These are phyloP conservation scores for Tilletia horrida DNA, from an alignment of 1,284 basidiomycete species.

Conservation along the genomic window DNA sequence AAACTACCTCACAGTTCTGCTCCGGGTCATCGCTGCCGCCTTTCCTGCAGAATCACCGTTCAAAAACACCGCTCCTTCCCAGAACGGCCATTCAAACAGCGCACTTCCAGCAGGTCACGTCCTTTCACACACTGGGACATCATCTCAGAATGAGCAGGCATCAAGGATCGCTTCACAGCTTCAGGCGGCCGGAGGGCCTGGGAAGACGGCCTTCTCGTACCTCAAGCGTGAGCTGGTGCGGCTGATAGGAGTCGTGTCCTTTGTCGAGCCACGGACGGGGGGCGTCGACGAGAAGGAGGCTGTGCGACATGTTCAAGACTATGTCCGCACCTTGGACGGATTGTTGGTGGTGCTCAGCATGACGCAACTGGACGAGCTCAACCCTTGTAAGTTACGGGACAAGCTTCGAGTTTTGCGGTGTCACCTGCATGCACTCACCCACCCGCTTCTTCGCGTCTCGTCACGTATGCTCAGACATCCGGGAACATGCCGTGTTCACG, in stretches of 20 bases:
- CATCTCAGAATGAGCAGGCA: constrained; percentile 7
- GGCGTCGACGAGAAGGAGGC: constrained; percentile 7
- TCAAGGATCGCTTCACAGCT: constrained; percentile 19
- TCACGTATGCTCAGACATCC: constrained; percentile 41
- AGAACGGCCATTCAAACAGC: neutral
- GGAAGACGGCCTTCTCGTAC: constrained; percentile 32
- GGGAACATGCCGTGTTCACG: constrained; percentile 50
- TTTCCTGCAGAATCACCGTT: constrained; percentile 41
- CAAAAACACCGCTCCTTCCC: constrained; percentile 16
- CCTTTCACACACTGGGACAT: constrained; percentile 33
- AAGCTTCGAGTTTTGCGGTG: neutral
- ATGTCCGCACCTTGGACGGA: constrained; percentile 38
- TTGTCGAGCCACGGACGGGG: neutral
- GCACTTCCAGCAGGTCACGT: constrained; percentile 31
- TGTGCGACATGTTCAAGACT: constrained; percentile 41
- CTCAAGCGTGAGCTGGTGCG: constrained; percentile 46
- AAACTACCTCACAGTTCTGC: constrained; percentile 18
- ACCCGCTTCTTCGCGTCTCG: too few species aligned
- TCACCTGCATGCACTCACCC: neutral
- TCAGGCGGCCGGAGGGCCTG: constrained; percentile 15
- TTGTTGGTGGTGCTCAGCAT: constrained; percentile 45
- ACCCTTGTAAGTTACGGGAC: constrained; percentile 37
- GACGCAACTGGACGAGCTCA: constrained; percentile 47
- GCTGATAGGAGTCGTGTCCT: constrained; percentile 34
- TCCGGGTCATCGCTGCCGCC: constrained; percentile 31